Conservation (phyloP, 2,329 filamentous ascomycete genomes). For the Aspergillus transmontanensis region DNA sequence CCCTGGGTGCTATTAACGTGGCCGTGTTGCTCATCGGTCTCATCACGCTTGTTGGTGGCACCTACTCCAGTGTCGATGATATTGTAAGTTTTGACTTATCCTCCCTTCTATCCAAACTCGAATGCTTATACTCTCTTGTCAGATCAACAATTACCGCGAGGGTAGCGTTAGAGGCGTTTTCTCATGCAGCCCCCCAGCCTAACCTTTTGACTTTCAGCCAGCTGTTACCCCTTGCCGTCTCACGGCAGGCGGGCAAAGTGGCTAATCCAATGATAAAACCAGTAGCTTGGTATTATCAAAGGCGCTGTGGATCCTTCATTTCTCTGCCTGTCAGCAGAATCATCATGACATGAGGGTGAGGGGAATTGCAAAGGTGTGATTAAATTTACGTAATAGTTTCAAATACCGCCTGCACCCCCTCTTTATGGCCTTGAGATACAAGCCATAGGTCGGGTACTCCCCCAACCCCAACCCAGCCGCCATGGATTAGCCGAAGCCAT, state of each 20-base stretch:
- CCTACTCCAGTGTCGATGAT: conserved; percentile 63
- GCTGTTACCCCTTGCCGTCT: background rate
- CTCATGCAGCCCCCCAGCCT: conserved; percentile 54
- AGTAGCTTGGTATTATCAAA: background rate
- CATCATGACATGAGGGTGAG: background rate
- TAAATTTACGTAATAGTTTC: conserved; percentile 4
- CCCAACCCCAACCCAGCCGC: too few relatives aligned
- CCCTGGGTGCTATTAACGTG: conserved; percentile 65
- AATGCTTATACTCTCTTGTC: conserved; percentile 7
- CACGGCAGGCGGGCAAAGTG: background rate
- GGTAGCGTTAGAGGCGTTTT: conserved; percentile 69
- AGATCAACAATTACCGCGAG: conserved; percentile 65
- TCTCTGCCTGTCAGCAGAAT: background rate
- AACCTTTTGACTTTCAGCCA: background rate
- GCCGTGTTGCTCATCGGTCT: conserved; percentile 70
- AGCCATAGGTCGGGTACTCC: background rate
- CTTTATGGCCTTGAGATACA: background rate
- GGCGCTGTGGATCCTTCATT: background rate
- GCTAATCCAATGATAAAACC: background rate
- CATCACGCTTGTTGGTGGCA: conserved; percentile 74
- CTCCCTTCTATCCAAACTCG: background rate
- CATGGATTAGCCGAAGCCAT: background rate
- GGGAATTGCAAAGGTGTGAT: background rate
- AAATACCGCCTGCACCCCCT: background rate
- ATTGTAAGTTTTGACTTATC: conserved; percentile 32